Evolutionary conservation across 192 early-diverging fungal genomes (phyloP), one percentile per base, ranked within the genome.

Genomic region (Lobosporangium transversale): DNA sequence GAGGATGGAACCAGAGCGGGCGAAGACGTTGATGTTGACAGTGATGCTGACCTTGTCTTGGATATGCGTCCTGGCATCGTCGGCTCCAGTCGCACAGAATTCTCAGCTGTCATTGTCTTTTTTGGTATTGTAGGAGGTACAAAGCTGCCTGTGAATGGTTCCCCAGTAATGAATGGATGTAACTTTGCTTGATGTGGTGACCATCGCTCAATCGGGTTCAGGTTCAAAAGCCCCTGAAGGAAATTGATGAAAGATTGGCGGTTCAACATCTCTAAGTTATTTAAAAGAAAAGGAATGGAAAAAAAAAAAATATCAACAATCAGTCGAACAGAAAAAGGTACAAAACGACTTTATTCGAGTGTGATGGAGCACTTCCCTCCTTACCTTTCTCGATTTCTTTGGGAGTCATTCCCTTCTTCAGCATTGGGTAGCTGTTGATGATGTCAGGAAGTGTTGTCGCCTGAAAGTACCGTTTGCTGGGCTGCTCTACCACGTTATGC

Each of bases 81-180:
- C 3, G 73, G 73, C 32, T 76, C 64, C 4, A 76, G 45, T 9
- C 43, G 57, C 17, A 59, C 58, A 40, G 73, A 76, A 30, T 76
- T 76, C 54, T 76, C 73, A 0, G 37, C 59, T 0, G 73, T 76
- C 24, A 58, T 30, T 4, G 73, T 58, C 44, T 76, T 76, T 48
- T 76, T 76, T 14, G 73, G 73, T 48, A 76, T 76, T 12, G 63
- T 80, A n/a, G 84, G 84, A 1, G 91, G 93, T 10, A 80, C 68
- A 66, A 91, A 95, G 48, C 90, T 88, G 0, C 88, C 90, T 7
- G 81, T 78, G 30, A 90, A 94, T 17, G 82, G 80, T 68, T 95
- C 92, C 4, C 94, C 95, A 0, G 96, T 97, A 47, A 98, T 94
- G 69, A 99, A 98, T 11, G 97, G 97, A 62, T 99, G 97, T 71